phyloP scores from a whole-genome alignment of 1,139 yeast species.

The Nakaseomyces kungkrabaensis region DNA sequence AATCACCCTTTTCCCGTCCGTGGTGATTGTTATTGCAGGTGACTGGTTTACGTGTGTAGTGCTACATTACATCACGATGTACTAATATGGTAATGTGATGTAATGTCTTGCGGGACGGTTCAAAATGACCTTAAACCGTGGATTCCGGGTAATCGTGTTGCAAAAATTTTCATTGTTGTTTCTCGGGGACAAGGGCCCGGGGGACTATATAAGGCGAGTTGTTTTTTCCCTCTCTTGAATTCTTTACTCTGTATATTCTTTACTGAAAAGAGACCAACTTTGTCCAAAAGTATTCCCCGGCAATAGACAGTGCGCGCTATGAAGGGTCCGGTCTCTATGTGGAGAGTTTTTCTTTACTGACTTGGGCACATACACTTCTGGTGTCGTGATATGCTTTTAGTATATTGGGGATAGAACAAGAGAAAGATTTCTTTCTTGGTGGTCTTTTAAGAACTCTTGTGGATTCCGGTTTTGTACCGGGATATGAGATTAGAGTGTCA shows the following conservation, averaged over 20 bases:
- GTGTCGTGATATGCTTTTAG: constrained; percentile 26
- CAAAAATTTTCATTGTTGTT: too few species aligned
- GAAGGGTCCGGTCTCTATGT: background rate
- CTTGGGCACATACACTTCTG: constrained; percentile 6
- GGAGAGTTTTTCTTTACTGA: constrained; percentile 4
- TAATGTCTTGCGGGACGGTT: too few species aligned
- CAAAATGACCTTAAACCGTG: too few species aligned
- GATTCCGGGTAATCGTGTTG: too few species aligned
- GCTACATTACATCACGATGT: too few species aligned
- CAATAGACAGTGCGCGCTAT: constrained; percentile 36
- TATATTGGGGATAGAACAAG: constrained; percentile 34
- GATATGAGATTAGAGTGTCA: constrained; percentile 49
- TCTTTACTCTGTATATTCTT: background rate
- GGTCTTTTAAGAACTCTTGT: constrained; percentile 47
- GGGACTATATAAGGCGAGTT: background rate
- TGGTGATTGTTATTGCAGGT: too few species aligned
- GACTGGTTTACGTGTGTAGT: too few species aligned
- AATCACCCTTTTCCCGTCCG: too few species aligned
- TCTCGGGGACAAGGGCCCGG: too few species aligned
- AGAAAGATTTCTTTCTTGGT: constrained; percentile 5
- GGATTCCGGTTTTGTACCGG: constrained; percentile 30
- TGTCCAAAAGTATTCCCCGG: constrained; percentile 35
- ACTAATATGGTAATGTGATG: too few species aligned
- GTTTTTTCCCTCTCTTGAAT: background rate
- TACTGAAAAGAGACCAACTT: constrained; percentile 21